phyloP scores from a whole-genome alignment of 495 filamentous ascomycete species.

The Aspergillus olivimuriae region DNA sequence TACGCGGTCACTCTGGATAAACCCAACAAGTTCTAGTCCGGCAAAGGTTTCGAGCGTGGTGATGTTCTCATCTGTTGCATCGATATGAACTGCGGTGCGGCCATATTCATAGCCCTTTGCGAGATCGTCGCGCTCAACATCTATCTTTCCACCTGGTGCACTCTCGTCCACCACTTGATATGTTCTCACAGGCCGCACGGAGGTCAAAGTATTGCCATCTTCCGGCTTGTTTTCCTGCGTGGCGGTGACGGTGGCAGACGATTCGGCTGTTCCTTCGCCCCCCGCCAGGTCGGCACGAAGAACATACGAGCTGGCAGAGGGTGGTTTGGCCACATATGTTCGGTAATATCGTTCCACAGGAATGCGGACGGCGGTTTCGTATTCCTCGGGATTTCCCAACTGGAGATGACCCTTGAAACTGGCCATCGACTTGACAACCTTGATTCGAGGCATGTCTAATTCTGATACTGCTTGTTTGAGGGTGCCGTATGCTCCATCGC shows the following conservation, averaged over 20 bases:
- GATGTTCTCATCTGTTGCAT: slow-evolving; percentile 72
- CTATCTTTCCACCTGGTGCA: slow-evolving; percentile 71
- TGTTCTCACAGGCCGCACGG: slow-evolving; percentile 62
- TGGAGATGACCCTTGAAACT: slow-evolving; percentile 75
- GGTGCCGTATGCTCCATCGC: slow-evolving; percentile 70
- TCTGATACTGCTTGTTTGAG: slow-evolving; percentile 77
- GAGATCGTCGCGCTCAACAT: slow-evolving; percentile 76
- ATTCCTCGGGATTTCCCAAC: slow-evolving; percentile 69
- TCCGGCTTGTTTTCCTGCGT: slow-evolving; percentile 25
- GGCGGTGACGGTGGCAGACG: slow-evolving; percentile 40
- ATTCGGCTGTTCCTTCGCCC: slow-evolving; percentile 39
- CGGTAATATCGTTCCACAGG: slow-evolving; percentile 86
- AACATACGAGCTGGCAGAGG: slow-evolving; percentile 71
- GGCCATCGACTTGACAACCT: slow-evolving; percentile 61
- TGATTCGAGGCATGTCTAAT: slow-evolving; percentile 69
- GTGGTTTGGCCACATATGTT: slow-evolving; percentile 66
- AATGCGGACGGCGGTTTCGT: slow-evolving; percentile 73
- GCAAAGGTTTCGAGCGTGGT: slow-evolving; percentile 72
- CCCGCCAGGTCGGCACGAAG: slow-evolving; percentile 38
- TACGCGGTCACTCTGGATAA: slow-evolving; percentile 70
- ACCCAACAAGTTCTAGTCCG: slow-evolving; percentile 76
- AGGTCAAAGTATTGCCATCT: slow-evolving; percentile 42
- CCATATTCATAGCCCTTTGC: slow-evolving; percentile 95
- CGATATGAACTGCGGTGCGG: slow-evolving; percentile 83
- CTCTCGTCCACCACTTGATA: slow-evolving; percentile 75